Evolutionary conservation across 179 eudicot genomes (phyloP).

Genomic region (Carnegiea gigantea): DNA sequence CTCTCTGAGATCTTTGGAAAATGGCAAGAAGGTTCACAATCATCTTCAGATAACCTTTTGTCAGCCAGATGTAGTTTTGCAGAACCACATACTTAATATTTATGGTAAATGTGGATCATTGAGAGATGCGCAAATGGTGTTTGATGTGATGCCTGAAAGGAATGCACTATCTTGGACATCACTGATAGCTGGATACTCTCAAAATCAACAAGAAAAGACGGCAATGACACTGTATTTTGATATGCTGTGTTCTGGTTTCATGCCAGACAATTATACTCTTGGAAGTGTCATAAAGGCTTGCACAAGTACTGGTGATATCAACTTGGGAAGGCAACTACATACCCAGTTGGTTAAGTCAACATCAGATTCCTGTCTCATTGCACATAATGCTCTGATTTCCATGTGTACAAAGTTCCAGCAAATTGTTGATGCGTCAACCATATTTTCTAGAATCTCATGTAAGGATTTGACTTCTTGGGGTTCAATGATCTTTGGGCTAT

Average conservation of each 20-base stretch:
- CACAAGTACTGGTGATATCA: constrained; percentile 26
- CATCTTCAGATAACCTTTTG: constrained; percentile 23
- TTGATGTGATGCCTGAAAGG: constrained; percentile 37
- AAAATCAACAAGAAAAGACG: constrained; percentile 28
- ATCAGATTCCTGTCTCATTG: constrained; percentile 26
- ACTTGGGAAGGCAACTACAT: constrained; percentile 42
- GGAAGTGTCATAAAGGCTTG: constrained; percentile 41
- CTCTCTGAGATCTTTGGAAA: constrained; percentile 35
- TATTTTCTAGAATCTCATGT: constrained; percentile 27
- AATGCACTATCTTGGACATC: constrained; percentile 47
- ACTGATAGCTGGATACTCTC: constrained; percentile 38
- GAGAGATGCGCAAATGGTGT: constrained; percentile 35
- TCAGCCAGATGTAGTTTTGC: constrained; percentile 33
- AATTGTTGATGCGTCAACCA: constrained; percentile 26
- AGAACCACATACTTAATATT: constrained; percentile 41
- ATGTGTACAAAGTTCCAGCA: constrained; percentile 36
- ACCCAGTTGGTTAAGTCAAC: constrained; percentile 33
- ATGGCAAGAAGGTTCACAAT: constrained; percentile 33
- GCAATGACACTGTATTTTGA: constrained; percentile 29
- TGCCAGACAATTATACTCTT: constrained; percentile 38
- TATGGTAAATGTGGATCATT: constrained; percentile 45
- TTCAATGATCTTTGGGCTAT: constrained; percentile 42
- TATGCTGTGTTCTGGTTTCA: constrained; percentile 29
- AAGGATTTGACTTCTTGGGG: constrained; percentile 51
- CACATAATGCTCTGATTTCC: constrained; percentile 41